Percentiles rank a stretch among this genome's conserved stretches.
Conservation (phyloP, 176 grass and related monocot genomes). For the Cenchrus fungigraminus region DNA sequence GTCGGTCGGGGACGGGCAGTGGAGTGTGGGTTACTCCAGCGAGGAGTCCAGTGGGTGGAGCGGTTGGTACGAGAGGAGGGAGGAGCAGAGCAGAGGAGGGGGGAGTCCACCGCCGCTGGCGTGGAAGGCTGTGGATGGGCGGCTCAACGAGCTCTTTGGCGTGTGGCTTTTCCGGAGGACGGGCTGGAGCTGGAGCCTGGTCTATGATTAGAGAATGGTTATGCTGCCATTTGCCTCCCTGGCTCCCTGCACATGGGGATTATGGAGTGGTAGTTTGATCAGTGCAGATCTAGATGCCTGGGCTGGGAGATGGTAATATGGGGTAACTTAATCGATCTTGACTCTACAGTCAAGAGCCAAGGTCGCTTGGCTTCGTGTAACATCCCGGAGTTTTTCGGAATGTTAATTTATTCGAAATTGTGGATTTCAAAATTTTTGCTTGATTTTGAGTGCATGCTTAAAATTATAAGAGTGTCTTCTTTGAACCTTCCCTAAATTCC, state of each 20-base stretch:
- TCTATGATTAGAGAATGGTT: background rate
- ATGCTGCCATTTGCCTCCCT: background rate
- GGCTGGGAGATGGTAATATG: background rate
- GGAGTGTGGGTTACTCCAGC: constrained; percentile 54
- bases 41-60: constrained; percentile 22
- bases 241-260: constrained; percentile 17
- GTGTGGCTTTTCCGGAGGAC: background rate
- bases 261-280: background rate
- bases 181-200: constrained; percentile 1
- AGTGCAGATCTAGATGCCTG: constrained; percentile 2
- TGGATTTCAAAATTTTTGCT: no score
- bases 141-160: background rate
- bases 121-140: background rate
- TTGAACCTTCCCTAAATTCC: no score
- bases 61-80: constrained; percentile 36
- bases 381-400: no score
- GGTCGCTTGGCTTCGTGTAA: no score
- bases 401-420: no score
- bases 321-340: no score
- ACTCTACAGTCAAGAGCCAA: no score
- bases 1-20: constrained; percentile 47
- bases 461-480: no score
- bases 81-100: background rate
- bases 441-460: no score
- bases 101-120: background rate